A percentile compares a stretch with the other conserved stretches of the same genome.
phyloP scores from a whole-genome alignment of 2,329 filamentous ascomycete genomes.

The Colletotrichum shisoi region DNA sequence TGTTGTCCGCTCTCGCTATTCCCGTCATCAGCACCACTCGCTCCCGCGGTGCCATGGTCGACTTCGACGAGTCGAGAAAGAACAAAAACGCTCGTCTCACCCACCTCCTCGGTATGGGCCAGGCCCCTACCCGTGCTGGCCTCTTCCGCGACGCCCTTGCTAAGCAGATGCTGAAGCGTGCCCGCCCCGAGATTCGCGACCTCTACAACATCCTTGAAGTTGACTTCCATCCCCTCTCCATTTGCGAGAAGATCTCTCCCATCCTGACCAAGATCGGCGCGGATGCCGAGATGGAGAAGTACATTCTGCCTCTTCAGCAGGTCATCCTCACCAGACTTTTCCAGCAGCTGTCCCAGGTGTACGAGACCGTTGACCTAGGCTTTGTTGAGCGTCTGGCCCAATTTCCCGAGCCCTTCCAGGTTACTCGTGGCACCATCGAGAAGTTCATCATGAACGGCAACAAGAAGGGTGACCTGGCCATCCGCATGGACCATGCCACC shows the following conservation, averaged over 20 bases:
- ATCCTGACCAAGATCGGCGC: conserved; percentile 92
- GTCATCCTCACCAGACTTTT: conserved; percentile 98
- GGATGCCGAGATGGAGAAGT: conserved; percentile 96
- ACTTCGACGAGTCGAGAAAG: conserved; percentile 96
- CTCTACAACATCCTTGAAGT: conserved; percentile 99
- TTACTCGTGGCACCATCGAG: conserved; percentile 88
- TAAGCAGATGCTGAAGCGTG: conserved; percentile 92
- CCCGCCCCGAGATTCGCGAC: conserved; percentile 91
- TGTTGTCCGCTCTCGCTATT: conserved; percentile 94
- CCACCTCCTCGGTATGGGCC: conserved; percentile 91
- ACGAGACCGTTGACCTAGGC: conserved; percentile 93
- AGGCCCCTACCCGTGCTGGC: conserved; percentile 84
- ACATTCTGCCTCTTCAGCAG: conserved; percentile 93
- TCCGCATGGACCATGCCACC: conserved; percentile 94
- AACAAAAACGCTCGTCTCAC: conserved; percentile 99
- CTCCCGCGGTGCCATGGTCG: conserved; percentile 92
- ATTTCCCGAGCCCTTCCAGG: conserved; percentile 96
- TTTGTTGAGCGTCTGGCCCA: conserved; percentile 94
- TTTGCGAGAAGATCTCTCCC: conserved; percentile 98
- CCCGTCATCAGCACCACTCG: conserved; percentile 98
- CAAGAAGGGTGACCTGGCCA: conserved; percentile 98
- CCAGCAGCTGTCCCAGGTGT: conserved; percentile 98
- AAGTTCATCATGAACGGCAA: conserved; percentile 99
- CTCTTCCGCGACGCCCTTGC: conserved; percentile 96
- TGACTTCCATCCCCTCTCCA: conserved; percentile 97